Evolutionary conservation across 2,329 filamentous ascomycete genomes (phyloP), one percentile per base, ranked within the genome.

Genomic region (Aspergillus amoenus): DNA sequence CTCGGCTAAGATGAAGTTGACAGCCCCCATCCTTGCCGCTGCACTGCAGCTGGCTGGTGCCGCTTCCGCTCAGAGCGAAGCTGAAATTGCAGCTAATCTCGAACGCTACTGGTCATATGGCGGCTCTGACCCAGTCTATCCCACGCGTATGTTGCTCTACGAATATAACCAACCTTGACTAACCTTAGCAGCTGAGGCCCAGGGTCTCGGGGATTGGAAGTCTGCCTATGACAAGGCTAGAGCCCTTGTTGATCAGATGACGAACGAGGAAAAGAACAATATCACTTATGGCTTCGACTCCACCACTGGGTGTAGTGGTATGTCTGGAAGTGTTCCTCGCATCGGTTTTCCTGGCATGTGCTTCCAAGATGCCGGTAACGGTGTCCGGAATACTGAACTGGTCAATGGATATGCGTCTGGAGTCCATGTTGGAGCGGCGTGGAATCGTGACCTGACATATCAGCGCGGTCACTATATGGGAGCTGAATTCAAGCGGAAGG

Each of bases 401-500:
- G 37, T 40, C 4, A 40, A 15, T 17, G 13, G 15, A 17, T 40
- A 40, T 40, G 5, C 37, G 17, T 15, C 37, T 7, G 15, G 15
- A 17, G 17, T 40, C 5, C 17, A 15, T 9, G 17, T 40, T 17
- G 37, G 15, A 2, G 37, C 37, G 1, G 13, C 37, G 4, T 40
- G 37, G 37, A 40, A 40, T 4, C 15, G 17, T 11, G 37, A 40
- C 6, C 12, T 40, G 15, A 9, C 15, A 15, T 40, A 30, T 40
- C 5, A 15, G 15, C 17, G 17, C 5, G 37, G 15, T 17, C 17
- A n/a, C 17, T 15, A 15, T 3, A 15, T 17, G 37, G 15, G 37
- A 17, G 37, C 37, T 6, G 37, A 40, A 17, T 40, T n/a, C 37
- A 17, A 40, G 15, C 15, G 15, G 0, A 84, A 83, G 63, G 82